Base-by-base conservation (phyloP, 2,329 filamentous ascomycete genomes). In the Penicillium sp. region DNA sequence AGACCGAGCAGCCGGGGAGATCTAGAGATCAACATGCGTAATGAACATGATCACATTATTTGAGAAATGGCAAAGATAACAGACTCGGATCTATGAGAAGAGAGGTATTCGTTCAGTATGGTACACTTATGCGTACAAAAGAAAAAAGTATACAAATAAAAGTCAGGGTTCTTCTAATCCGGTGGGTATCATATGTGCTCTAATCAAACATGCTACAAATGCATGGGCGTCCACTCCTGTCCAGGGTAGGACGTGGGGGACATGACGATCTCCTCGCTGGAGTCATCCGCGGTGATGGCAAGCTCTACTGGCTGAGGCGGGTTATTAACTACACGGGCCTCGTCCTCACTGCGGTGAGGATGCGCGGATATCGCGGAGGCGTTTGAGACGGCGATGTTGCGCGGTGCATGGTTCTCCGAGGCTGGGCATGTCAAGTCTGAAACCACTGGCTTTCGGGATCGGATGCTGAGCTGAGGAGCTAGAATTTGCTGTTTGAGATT, bases 171-270 rank as follows among this genome's bases (percentile, higher is more conserved):
- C 10, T 32, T 17, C 21, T 3, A 17, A 29, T 24, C 12, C 12
- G 19, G 5, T 43, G 43, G 29, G 37, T 45, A 53, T 47, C 29
- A 40, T 31, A 28, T 15, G 12, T 26, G 17, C 39, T 43, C 24
- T 28, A 49, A 41, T 29, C 13, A 46, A 46, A 35, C 42, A 41
- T 41, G 15, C 45, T 39, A 51, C 32, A 32, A 53, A 49, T 58
- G 48, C 22, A 57, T 51, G 13, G 72, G 72, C 49, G 60, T 64
- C 72, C 72, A 75, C 57, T 74, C 71, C 62, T 74, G 72, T 9
- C 73, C 73, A 1, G 73, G 73, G 57, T 75, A 75, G 17, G 72
- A 64, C 1, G 73, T 75, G n/a, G 71, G 69, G 6, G 70, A 72
- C 72, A 75, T 75, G 22, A 70, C 52, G 29, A 74, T 68, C 48